Evolutionary conservation across 805 yeast genomes (phyloP).

Genomic region (Candida oleophila): DNA sequence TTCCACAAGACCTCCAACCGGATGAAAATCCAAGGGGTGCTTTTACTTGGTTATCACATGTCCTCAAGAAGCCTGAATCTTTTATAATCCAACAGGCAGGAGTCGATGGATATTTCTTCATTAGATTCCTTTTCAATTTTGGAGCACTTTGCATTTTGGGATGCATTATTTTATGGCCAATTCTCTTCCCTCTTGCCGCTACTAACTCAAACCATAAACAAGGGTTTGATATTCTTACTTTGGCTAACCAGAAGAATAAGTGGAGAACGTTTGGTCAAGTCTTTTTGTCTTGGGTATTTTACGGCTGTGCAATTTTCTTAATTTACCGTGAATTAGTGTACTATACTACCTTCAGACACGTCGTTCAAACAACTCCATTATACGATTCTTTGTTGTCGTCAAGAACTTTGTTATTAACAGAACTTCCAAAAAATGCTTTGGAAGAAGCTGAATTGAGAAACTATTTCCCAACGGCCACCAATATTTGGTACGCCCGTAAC

Average conservation of each 20-base stretch:
- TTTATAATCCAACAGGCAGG: constrained; percentile 70
- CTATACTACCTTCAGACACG: constrained; percentile 71
- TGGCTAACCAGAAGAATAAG: constrained; percentile 60
- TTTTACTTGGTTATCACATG: constrained; percentile 53
- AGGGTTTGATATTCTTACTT: constrained; percentile 68
- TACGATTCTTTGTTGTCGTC: constrained; percentile 69
- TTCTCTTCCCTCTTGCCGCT: constrained; percentile 72
- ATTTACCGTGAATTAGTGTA: constrained; percentile 74
- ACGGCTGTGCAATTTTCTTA: constrained; percentile 61
- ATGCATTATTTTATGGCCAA: constrained; percentile 60
- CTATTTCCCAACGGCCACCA: constrained; percentile 63
- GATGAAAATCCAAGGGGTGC: constrained; percentile 45
- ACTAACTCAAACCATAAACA: constrained; percentile 54
- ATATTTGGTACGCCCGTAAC: constrained; percentile 65
- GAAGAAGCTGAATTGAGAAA: constrained; percentile 50
- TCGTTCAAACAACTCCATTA: constrained; percentile 68
- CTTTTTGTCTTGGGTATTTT: constrained; percentile 71
- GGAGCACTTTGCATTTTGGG: constrained; percentile 52
- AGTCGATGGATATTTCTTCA: constrained; percentile 73
- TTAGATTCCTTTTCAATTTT: constrained; percentile 62
- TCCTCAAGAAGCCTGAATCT: constrained; percentile 56
- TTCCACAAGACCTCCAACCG: constrained; percentile 45
- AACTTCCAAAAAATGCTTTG: constrained; percentile 51
- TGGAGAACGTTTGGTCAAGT: constrained; percentile 73
- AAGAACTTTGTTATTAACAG: constrained; percentile 71